Base-by-base conservation (phyloP, 768 basidiomycete genomes). In the Cystobasidium tubakii region DNA sequence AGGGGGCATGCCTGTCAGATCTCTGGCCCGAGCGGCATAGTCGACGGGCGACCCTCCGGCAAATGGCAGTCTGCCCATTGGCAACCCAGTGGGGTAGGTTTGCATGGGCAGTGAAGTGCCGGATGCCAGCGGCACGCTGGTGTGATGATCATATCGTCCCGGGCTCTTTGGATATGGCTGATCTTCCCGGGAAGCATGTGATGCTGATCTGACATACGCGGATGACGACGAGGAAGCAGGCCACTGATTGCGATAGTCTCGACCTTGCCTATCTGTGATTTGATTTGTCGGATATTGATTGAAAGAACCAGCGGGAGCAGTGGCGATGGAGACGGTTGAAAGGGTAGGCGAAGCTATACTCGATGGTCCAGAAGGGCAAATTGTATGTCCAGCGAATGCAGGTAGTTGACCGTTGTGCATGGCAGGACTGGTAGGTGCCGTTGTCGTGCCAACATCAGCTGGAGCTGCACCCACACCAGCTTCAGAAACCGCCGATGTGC, bases 401-500 rank as follows among this genome's bases (percentile, higher is more conserved):
- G 69, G 54, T 12, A 55, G 17, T 15, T 33, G 21, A 31, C 54
- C 43, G n/a, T 4, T 62, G 39, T 57, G 53, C 36, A 54, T 43
- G 7, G 57, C 44, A 1, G 74, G 74, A n/a, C 43, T 53, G 17
- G 74, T 75, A 2, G 74, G 74, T 17, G 74, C 74, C 4, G 73
- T 74, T 17, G 60, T 21, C 21, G 74, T 57, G 10, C 63, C 63
- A 39, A 55, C n/a, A 55, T 55, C 54, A 4, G 46, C 36, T n/a
- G 27, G 62, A 63, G 36, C 36, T 12, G 33, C 34, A 73, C 36
- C 50, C 9, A 33, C 69, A 19, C 43, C 73, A 34, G 73, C 53
- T 67, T 66, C 50, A 4, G 73, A 66, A 17, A 57, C 27, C 1
- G 73, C 65, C 4, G 73, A 65, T 13, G 23, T 33, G 19, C 31